phyloP scores from a whole-genome alignment of 2,329 filamentous ascomycete species.

The Pestalotiopsis sp. region DNA sequence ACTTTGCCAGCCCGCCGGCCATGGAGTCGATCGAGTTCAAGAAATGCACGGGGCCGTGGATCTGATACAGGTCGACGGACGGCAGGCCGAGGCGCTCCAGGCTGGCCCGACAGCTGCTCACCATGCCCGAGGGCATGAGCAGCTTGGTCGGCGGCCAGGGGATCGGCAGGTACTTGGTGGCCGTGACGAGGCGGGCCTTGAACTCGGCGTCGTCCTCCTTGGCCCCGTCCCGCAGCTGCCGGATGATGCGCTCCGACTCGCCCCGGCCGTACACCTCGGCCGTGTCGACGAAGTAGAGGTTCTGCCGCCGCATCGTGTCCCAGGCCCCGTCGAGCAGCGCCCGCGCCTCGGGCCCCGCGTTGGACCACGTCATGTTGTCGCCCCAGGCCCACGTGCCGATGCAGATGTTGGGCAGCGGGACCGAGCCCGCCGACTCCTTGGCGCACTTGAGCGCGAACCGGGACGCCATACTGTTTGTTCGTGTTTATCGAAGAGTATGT shows the following conservation, averaged over 20 bases:
- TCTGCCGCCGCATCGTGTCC: constrained; percentile 18
- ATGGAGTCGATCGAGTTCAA: constrained; percentile 38
- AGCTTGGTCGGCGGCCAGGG: constrained; percentile 30
- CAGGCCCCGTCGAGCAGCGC: constrained; percentile 32
- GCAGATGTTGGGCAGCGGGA: constrained; percentile 20
- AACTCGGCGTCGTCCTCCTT: constrained; percentile 28
- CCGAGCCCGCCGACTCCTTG: constrained; percentile 19
- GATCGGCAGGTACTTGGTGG: constrained; percentile 42
- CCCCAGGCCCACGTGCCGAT: constrained; percentile 22
- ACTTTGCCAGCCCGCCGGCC: constrained; percentile 43
- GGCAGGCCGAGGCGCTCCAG: constrained; percentile 40
- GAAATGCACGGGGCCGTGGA: constrained; percentile 45
- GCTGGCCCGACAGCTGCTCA: constrained; percentile 38
- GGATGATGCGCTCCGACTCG: constrained; percentile 43
- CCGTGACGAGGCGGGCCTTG: constrained; percentile 35
- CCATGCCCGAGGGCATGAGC: constrained; percentile 30
- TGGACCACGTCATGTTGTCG: constrained; percentile 16
- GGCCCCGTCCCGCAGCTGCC: constrained; percentile 36
- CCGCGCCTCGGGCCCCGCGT: constrained; percentile 35
- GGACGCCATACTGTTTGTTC: constrained; percentile 12
- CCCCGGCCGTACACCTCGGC: constrained; percentile 44
- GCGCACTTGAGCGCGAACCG: constrained; percentile 21
- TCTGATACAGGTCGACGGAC: constrained; percentile 32
- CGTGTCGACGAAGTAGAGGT: constrained; percentile 45
- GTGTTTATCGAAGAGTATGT: too few relatives aligned